Evolutionary conservation across 768 basidiomycete genomes (phyloP).

Genomic region (Kwoniella sp.): DNA sequence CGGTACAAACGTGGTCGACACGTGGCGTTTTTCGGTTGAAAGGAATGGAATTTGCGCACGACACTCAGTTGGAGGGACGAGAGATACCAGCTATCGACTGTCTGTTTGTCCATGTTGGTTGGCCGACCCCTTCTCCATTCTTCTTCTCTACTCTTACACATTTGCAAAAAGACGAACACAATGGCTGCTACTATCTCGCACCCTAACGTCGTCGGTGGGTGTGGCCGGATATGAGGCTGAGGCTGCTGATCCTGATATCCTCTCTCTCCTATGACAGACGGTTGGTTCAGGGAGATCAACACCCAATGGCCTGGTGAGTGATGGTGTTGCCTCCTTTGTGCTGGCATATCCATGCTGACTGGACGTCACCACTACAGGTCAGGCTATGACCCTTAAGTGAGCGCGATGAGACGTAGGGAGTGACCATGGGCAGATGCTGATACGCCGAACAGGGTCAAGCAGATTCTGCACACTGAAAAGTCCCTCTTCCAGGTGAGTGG

Average conservation of each 20-base stretch:
- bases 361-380: constrained; percentile 55
- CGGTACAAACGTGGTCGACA: too few species aligned
- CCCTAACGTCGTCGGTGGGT: constrained; percentile 50
- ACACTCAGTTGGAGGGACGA: too few species aligned
- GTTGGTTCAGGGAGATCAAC: constrained; percentile 94
- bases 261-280: constrained; percentile 57
- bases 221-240: not conserved
- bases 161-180: constrained; percentile 13
- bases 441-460: constrained; percentile 61
- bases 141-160: not conserved
- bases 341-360: too few species aligned
- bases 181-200: constrained; percentile 45
- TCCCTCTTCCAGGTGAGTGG: constrained; percentile 68
- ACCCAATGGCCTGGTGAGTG: constrained; percentile 74
- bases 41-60: too few species aligned
- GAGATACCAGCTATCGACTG: too few species aligned
- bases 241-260: not conserved
- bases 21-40: too few species aligned
- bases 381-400: constrained; percentile 86
- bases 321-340: not conserved
- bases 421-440: constrained; percentile 1
- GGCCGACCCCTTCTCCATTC: too few species aligned
- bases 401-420: constrained; percentile 5
- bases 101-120: too few species aligned
- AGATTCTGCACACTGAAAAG: constrained; percentile 89